phyloP scores from a whole-genome alignment of 2,329 filamentous ascomycete species.

The Calonectria honghensis region DNA sequence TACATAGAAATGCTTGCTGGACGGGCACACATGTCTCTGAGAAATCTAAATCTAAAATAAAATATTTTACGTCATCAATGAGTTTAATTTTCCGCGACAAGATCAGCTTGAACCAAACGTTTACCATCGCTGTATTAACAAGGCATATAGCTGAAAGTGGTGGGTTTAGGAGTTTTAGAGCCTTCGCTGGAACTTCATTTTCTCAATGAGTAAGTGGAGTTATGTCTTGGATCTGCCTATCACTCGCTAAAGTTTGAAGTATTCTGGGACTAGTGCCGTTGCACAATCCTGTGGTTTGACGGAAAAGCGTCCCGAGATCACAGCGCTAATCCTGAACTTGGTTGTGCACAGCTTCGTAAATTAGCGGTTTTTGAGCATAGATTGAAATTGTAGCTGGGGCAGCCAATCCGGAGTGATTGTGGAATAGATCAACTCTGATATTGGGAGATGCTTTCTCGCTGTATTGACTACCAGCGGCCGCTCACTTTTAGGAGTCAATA shows the following conservation, averaged over 20 bases:
- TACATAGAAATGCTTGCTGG: not conserved
- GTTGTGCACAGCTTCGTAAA: not conserved
- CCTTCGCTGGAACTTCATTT: not conserved
- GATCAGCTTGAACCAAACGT: not conserved
- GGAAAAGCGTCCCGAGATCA: conserved; percentile 12
- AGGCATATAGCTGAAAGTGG: not conserved
- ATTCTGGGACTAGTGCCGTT: not conserved
- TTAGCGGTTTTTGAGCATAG: not conserved
- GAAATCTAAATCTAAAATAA: not conserved
- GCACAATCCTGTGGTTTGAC: not conserved
- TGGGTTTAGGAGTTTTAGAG: not conserved
- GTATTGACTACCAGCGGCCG: too few species aligned
- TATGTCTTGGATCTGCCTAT: not conserved
- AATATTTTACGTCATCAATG: not conserved
- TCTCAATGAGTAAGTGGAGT: not conserved
- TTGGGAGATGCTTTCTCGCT: too few species aligned
- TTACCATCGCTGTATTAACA: not conserved
- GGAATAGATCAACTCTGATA: not conserved
- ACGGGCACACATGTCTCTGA: not conserved
- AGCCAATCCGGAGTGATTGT: not conserved
- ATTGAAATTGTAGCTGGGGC: not conserved
- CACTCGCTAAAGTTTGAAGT: not conserved
- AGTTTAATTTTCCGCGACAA: not conserved
- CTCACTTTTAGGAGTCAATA: not conserved
- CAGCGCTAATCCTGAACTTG: not conserved